Base-by-base conservation (phyloP, 1,284 basidiomycete species). In the Ceratobasidium sp. region DNA sequence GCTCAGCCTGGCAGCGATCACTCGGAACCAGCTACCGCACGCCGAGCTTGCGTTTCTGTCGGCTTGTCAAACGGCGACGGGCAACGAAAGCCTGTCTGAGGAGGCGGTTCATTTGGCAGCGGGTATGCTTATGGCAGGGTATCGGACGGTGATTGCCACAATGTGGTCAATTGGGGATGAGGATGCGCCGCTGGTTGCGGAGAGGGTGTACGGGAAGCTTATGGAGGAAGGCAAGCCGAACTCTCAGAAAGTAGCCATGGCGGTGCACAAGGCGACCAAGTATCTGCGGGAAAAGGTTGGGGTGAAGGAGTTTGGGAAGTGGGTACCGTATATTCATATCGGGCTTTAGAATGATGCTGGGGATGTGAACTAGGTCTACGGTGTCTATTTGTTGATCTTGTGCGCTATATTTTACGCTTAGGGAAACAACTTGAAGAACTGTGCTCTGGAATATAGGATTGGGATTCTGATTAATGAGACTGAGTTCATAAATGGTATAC, bases 131-230 rank as follows among this genome's bases (percentile, higher is more conserved):
- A 45, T 74, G 57, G 72, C 62, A 11, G 72, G 69, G 27, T 50
- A 74, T 33, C 50, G n/a, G 45, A 66, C 22, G 29, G 72, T 64
- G n/a, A 54, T 74, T 9, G 72, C 33, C 19, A 74, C 72, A 36
- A 73, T 73, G 71, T 73, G 59, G 57, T 51, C 71, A 5, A 73
- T 73, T 17, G 53, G 47, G 7, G 71, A 74, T 50, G 33, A 54
- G 17, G 72, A 74, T 44, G 72, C 53, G 19, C 72, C 60, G 15
- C 11, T 53, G 17, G 51, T 74, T 5, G 72, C 72, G 3, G 62
- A 74, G 24, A 36, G 33, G 29, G 24, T 74, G 19, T 74, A 74
- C 47, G 36, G 47, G 29, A n/a, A 74, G 15, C 51, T 74, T 47
- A 24, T 74, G 17, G n/a, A 65, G 14, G 15, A 51, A n/a, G 47